phyloP scores from a whole-genome alignment of 2,329 filamentous ascomycete genomes.

The Corinectria fuckeliana region DNA sequence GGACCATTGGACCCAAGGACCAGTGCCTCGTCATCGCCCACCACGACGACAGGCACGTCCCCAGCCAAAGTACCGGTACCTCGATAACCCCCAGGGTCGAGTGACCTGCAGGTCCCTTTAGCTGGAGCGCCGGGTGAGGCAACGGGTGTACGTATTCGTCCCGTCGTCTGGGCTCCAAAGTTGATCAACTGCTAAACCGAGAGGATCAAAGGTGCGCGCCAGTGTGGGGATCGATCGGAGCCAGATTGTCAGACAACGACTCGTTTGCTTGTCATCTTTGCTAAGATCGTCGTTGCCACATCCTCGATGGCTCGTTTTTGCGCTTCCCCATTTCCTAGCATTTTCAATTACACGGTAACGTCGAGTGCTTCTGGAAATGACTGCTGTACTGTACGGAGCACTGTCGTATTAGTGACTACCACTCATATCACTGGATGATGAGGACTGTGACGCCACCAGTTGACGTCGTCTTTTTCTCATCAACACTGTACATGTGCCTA shows the following conservation, averaged over 20 bases:
- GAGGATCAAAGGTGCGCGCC: neutral
- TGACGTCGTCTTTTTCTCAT: slow-evolving; percentile 7
- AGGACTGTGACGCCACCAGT: slow-evolving; percentile 10
- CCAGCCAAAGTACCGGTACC: slow-evolving; percentile 39
- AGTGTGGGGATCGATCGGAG: slow-evolving; percentile 9
- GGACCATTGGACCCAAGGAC: slow-evolving; percentile 37
- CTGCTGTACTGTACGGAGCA: neutral
- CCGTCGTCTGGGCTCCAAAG: slow-evolving; percentile 1
- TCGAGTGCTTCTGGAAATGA: neutral
- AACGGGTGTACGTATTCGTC: slow-evolving; percentile 3
- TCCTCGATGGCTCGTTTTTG: neutral
- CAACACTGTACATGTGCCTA: no score
- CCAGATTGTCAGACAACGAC: neutral
- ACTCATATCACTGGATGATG: slow-evolving; percentile 9
- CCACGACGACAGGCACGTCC: slow-evolving; percentile 35
- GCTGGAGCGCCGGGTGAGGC: no score
- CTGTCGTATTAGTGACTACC: neutral
- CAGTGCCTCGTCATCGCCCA: slow-evolving; percentile 51
- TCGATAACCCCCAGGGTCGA: slow-evolving; percentile 17
- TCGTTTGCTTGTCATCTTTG: slow-evolving; percentile 1
- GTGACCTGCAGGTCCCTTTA: slow-evolving; percentile 38
- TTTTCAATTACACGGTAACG: slow-evolving; percentile 1
- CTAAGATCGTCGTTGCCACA: slow-evolving; percentile 16
- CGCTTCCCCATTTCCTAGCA: neutral
- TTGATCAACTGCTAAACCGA: slow-evolving; percentile 6